Evolutionary conservation across 495 filamentous ascomycete genomes (phyloP), one percentile per base, ranked within the genome.

Genomic region (Penicillium diatomitis): DNA sequence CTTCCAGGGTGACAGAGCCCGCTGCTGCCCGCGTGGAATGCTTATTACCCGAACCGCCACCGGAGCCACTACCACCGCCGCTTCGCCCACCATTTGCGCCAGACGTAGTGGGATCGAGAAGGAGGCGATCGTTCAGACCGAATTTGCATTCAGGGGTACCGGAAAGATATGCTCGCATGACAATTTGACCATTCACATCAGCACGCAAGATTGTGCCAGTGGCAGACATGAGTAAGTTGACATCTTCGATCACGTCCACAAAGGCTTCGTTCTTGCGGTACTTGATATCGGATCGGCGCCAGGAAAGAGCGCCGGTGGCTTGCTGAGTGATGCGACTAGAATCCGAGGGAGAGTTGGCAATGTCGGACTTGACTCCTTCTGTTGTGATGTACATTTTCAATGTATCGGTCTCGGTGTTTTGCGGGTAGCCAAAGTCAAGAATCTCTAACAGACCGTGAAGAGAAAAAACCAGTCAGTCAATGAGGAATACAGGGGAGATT

Each of bases 331-430:
- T 99, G 56, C 87, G 86, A 54, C 90, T 89, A 12, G 90, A 94
- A 66, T 97, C 90, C 37, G 67, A 64, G 31, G 66, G 58, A 8
- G 54, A 65, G 73, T 88, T 84, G 44, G 86, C 83, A 47, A 91
- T 83, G 67, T 95, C 90, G 29, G 90, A 92, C 68, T 95, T 96
- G 72, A 99, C 94, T 39, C 94, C 92, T 71, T 99, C 94, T 42
- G 94, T 97, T 9, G 94, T 99, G 69, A 99, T 99, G 74, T 99
- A 97, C 91, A 97, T 96, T 73, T 97, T 99, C 50, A 99, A 77
- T 11, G 94, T 99, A 63, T 99, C 94, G 37, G 90, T 91, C 72
- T 99, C 94, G 55, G 94, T 97, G 67, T 97, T 97, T 66, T 99
- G 94, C 44, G 94, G 94, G 65, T 99, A 99, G 58, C 94, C 94